Percentiles rank a stretch among this genome's conserved stretches.
phyloP scores from a whole-genome alignment of 495 filamentous ascomycete genomes.

The Podospora anserina region DNA sequence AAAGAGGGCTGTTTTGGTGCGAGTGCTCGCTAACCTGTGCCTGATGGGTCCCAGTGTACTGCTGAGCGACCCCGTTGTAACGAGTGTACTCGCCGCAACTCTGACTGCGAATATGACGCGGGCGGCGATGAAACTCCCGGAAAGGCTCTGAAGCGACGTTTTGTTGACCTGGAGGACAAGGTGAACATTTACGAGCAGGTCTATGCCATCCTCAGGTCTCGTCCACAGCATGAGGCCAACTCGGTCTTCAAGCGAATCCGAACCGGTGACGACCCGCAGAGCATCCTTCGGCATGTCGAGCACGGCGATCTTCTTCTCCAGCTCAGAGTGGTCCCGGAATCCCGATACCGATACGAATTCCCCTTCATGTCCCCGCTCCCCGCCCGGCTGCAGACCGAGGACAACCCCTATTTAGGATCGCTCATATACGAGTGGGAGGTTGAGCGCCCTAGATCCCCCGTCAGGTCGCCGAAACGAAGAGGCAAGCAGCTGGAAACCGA shows the following conservation, averaged over 20 bases:
- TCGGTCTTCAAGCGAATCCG: slow-evolving; percentile 32
- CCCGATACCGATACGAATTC: slow-evolving; percentile 32
- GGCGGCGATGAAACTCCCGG: slow-evolving; percentile 28
- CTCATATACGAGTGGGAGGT: slow-evolving; percentile 28
- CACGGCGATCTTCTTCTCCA: slow-evolving; percentile 33
- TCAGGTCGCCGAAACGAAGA: neutral
- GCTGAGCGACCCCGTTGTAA: slow-evolving; percentile 28
- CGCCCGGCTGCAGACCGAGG: slow-evolving; percentile 18
- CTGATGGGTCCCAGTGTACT: slow-evolving; percentile 23
- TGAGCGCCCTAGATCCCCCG: slow-evolving; percentile 11
- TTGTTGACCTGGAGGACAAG: slow-evolving; percentile 27
- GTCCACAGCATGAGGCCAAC: slow-evolving; percentile 28
- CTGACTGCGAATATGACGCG: slow-evolving; percentile 29
- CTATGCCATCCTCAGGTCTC: slow-evolving; percentile 26
- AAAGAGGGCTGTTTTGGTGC: neutral
- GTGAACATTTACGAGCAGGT: slow-evolving; percentile 29
- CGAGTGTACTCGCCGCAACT: slow-evolving; percentile 25
- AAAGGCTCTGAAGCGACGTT: slow-evolving; percentile 29
- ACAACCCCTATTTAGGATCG: slow-evolving; percentile 30
- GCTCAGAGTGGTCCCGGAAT: slow-evolving; percentile 29
- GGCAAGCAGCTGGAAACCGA: neutral
- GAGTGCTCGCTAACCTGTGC: neutral
- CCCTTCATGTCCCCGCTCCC: slow-evolving; percentile 30
- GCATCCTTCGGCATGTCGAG: slow-evolving; percentile 32
- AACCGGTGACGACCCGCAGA: slow-evolving; percentile 26